These are phyloP conservation scores for Hondaea fermentalgiana DNA, from an alignment of 108 stramenopile species.

Conservation along the genomic window DNA sequence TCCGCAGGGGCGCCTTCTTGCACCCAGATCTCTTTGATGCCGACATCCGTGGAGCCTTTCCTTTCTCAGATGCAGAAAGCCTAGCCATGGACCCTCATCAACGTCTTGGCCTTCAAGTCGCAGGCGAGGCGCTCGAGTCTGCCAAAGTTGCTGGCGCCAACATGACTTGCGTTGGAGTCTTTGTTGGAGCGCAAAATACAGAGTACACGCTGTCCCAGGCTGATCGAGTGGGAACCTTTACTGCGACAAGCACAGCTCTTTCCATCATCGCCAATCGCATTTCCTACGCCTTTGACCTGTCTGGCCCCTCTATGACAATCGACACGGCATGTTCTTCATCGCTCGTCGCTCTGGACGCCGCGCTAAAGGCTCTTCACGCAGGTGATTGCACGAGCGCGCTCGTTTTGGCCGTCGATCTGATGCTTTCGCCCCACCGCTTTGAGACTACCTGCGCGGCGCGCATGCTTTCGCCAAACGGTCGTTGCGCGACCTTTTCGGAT, in stretches of 20 bases:
- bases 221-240: not conserved
- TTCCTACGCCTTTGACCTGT: slow-evolving; percentile 2
- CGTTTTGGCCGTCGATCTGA: slow-evolving; percentile 15
- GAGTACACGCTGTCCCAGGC: not conserved
- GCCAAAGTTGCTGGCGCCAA: not conserved
- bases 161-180: slow-evolving; percentile 1
- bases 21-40: slow-evolving; percentile 26
- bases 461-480: slow-evolving; percentile 17
- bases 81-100: slow-evolving; percentile 26
- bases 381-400: slow-evolving; percentile 12
- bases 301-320: slow-evolving; percentile 20
- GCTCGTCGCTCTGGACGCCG: not conserved
- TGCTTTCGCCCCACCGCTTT: slow-evolving; percentile 1
- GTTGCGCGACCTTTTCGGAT: slow-evolving; percentile 3
- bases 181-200: slow-evolving; percentile 26
- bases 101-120: slow-evolving; percentile 13
- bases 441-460: not conserved
- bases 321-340: slow-evolving; percentile 31
- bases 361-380: not conserved
- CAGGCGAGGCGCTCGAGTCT: slow-evolving; percentile 15
- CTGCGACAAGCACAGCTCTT: not conserved
- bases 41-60: not conserved
- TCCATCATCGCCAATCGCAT: slow-evolving; percentile 20
- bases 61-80: not conserved
- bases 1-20: not conserved